Percentiles rank a stretch among this genome's conserved stretches.
Evolutionary conservation across 2,329 filamentous ascomycete genomes (phyloP).

Genomic region (Fusarium ambrosium): DNA sequence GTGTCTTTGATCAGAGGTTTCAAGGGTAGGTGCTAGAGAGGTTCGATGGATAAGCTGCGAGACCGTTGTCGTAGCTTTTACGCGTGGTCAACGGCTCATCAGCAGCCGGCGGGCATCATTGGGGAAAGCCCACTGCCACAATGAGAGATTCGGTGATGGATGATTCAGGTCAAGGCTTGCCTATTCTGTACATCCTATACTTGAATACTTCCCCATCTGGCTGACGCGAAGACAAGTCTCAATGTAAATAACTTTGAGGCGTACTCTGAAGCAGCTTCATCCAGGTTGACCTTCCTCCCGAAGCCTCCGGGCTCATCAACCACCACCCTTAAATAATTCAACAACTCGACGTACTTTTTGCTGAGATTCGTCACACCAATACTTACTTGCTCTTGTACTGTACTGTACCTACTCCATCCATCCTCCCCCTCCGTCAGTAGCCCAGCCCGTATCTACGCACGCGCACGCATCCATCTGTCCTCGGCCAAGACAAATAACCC

Average conservation of each 20-base stretch:
- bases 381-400: neutral
- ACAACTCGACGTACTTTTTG: neutral
- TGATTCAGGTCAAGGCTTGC: neutral
- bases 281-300: conserved; percentile 23
- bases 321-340: conserved; percentile 3
- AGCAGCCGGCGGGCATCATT: neutral
- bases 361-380: conserved; percentile 6
- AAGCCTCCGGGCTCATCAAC: conserved; percentile 25
- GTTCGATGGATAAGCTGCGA: neutral
- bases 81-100: conserved; percentile 1
- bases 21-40: neutral
- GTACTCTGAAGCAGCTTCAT: conserved; percentile 1
- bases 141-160: neutral
- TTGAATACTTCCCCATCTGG: neutral
- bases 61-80: neutral
- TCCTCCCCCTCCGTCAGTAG: neutral
- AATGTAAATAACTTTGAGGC: neutral
- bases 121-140: neutral
- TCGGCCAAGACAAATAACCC: conserved; percentile 37
- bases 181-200: neutral
- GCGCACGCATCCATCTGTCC: conserved; percentile 3
- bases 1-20: neutral
- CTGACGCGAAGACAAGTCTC: neutral
- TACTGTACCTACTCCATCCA: neutral
- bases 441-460: conserved; percentile 3